A percentile compares a stretch with the other conserved stretches of the same genome.
These are phyloP conservation scores for Lumnitzera racemosa DNA, from an alignment of 345 rosid species.

Conservation along the genomic window DNA sequence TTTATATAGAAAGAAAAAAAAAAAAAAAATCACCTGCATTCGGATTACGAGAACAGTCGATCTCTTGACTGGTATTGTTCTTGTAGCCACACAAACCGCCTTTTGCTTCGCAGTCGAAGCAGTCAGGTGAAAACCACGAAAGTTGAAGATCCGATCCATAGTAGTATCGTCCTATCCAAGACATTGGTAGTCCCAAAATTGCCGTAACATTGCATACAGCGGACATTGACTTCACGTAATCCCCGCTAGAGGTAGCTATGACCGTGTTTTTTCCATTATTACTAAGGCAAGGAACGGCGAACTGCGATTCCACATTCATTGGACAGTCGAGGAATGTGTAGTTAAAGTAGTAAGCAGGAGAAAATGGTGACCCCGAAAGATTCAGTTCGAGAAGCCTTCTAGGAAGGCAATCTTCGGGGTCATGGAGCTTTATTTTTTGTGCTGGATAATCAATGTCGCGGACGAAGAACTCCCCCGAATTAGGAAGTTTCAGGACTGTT, in stretches of 20 bases:
- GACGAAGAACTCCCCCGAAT: slow-evolving; percentile 44
- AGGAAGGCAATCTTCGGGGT: slow-evolving; percentile 53
- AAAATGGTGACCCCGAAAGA: slow-evolving; percentile 55
- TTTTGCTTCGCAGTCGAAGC: slow-evolving; percentile 29
- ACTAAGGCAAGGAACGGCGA: slow-evolving; percentile 44
- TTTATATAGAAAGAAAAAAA: too few relatives aligned
- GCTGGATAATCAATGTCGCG: slow-evolving; percentile 38
- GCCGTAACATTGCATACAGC: slow-evolving; percentile 26
- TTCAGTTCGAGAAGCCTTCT: slow-evolving; percentile 40
- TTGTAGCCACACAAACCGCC: slow-evolving; percentile 42
- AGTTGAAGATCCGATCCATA: slow-evolving; percentile 39
- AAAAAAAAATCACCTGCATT: too few relatives aligned
- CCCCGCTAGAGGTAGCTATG: slow-evolving; percentile 39
- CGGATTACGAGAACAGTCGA: slow-evolving; percentile 30
- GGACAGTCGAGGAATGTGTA: slow-evolving; percentile 74
- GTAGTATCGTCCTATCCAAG: slow-evolving; percentile 16
- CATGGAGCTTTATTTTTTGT: slow-evolving; percentile 48
- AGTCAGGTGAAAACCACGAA: slow-evolving; percentile 47
- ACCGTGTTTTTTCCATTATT: slow-evolving; percentile 52
- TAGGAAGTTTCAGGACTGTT: slow-evolving; percentile 39
- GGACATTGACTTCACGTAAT: slow-evolving; percentile 21
- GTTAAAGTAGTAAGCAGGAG: slow-evolving; percentile 21
- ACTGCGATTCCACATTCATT: slow-evolving; percentile 6
- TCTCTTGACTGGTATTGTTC: slow-evolving; percentile 24
- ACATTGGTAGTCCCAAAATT: slow-evolving; percentile 38